Base-by-base conservation (phyloP, 2,329 filamentous ascomycete species). In the Metarhizium guizhouense region DNA sequence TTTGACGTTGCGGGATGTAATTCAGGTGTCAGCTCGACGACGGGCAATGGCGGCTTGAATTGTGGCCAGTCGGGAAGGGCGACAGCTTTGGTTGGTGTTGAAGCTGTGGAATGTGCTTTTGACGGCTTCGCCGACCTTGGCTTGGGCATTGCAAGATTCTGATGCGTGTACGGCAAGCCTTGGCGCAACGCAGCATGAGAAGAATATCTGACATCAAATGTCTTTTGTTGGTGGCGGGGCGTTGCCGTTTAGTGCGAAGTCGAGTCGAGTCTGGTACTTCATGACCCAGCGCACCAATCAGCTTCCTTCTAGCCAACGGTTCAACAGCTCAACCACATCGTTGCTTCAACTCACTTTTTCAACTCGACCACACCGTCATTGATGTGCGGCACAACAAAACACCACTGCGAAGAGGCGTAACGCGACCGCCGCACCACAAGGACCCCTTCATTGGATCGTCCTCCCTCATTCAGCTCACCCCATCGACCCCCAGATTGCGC, bases 41-140 rank as follows among this genome's bases (percentile, higher is more conserved):
- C 72, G 49, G 88, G 86, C 47, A 91, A 71, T 10, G 84, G 70
- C 16, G 90, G 88, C 60, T 79, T 81, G 67, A 95, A 83, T 25
- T 75, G 71, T 40, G 90, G 89, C 90, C 90, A 93, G 51, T 80
- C 80, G 38, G 76, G 70, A 48, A 72, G 64, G 47, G 65, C 42
- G n/a, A 57, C 48, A 18, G 62, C 54, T 25, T 56, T 56, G 11
- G 57, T 18, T 1, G 50, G 47, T 16, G 52, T 54, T 54, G 57
- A 54, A 6, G 58, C 57, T 56, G 58, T 55, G 34, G 55, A 16
- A 32, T 56, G n/a, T 54, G 2, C 10, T 53, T 65, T 63, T 42
- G 61, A 52, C 2, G 58, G 48, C 48, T 68, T 72, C 55, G 63
- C 57, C 6, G 61, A 55, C 59, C 68, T 71, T 48, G 64, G 61